Conservation (phyloP, 1,284 basidiomycete species). For the Sphaerobolus stellatus region DNA sequence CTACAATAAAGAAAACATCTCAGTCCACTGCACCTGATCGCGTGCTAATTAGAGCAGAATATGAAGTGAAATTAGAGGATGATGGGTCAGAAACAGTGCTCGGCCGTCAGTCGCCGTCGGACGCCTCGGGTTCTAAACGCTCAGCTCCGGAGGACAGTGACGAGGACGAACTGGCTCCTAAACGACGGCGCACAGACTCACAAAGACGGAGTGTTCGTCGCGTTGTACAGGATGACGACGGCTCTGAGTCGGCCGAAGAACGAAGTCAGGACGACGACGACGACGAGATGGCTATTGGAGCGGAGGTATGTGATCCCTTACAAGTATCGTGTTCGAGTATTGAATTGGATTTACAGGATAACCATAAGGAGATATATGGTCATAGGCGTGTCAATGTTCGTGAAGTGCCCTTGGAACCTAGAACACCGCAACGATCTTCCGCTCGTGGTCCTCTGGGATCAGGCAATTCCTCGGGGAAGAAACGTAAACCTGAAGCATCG, state of each 20-base stretch:
- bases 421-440: neutral
- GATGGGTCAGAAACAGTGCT: too few species aligned
- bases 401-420: neutral
- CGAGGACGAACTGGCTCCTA: too few species aligned
- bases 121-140: too few species aligned
- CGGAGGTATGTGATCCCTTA: neutral
- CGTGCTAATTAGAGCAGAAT: neutral
- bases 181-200: too few species aligned
- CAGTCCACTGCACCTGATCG: neutral
- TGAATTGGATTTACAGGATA: too few species aligned
- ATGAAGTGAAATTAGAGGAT: conserved; percentile 1
- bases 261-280: neutral
- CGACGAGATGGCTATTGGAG: conserved; percentile 9
- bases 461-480: neutral
- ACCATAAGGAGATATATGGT: conserved; percentile 4
- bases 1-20: neutral
- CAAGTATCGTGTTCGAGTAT: neutral
- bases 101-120: too few species aligned
- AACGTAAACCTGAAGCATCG: neutral
- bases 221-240: too few species aligned
- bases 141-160: too few species aligned
- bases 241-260: too few species aligned
- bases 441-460: neutral
- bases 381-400: neutral
- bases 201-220: too few species aligned